Evolutionary conservation across 1,284 basidiomycete genomes (phyloP).

Genomic region (Apiotrichum brassicae): DNA sequence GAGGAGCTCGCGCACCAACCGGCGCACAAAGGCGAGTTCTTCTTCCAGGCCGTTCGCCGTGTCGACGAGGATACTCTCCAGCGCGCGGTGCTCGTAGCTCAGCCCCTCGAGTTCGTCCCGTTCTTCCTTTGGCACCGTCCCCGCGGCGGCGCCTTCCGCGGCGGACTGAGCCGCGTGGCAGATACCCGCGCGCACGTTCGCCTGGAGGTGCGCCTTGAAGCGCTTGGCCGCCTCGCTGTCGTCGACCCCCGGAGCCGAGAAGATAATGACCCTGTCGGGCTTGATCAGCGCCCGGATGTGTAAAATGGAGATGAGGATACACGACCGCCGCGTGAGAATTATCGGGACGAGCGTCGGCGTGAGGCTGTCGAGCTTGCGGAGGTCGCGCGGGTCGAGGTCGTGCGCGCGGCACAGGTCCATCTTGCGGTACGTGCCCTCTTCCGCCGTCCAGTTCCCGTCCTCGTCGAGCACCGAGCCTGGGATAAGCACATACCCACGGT

Average conservation of each 20-base stretch:
- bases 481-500: not conserved
- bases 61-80: constrained; percentile 83
- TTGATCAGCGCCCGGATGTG: constrained; percentile 93
- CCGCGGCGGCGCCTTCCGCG: not conserved
- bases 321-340: constrained; percentile 80
- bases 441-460: constrained; percentile 79
- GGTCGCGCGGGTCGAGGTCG: constrained; percentile 83
- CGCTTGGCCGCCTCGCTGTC: constrained; percentile 78
- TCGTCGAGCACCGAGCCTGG: constrained; percentile 79
- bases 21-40: constrained; percentile 80
- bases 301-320: constrained; percentile 86
- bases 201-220: constrained; percentile 82
- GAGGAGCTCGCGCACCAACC: constrained; percentile 78
- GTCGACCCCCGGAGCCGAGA: constrained; percentile 79
- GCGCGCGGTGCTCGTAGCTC: constrained; percentile 85
- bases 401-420: constrained; percentile 82
- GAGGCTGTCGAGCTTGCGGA: constrained; percentile 92
- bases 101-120: constrained; percentile 31
- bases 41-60: constrained; percentile 84
- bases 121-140: not conserved
- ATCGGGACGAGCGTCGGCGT: constrained; percentile 73
- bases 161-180: constrained; percentile 9
- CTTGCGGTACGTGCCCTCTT: constrained; percentile 84
- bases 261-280: constrained; percentile 82
- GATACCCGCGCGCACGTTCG: constrained; percentile 46